Evolutionary conservation across 805 yeast species (phyloP), one percentile per base, ranked within the genome.

Genomic region (Clavispora santaluciae): DNA sequence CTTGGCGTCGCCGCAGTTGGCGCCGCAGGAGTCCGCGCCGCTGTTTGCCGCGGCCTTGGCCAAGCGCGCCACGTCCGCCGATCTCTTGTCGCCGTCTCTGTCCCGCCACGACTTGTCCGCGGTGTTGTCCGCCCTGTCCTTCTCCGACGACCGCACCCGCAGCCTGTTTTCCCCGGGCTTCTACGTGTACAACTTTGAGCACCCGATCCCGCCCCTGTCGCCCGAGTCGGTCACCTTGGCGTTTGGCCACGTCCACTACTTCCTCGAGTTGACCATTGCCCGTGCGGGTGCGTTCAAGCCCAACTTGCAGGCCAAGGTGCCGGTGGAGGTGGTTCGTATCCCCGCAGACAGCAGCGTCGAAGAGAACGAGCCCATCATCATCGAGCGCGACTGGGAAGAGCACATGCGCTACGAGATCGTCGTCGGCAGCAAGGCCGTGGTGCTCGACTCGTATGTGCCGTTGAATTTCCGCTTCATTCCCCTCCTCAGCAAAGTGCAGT

Each of bases 341-440:
- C 90, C 90, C 9, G 72, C 86, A 1, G 89, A 85, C 42, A 77
- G 76, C 28, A 85, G 88, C 30, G 74, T 83, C 18, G 98, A 93
- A 58, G 91, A 86, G 55, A 81, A 84, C 47, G 99, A 93, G 57
- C 98, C 99, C 0, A 91, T 93, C 40, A 86, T 88, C 4, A 88
- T 93, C 26, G 74, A 83, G 21, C 73, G 95, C 44, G 91, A 86
- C 49, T 93, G 99, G 99, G 98, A 91, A 60, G 89, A 86, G 57
- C 87, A 86, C 57, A 63, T 93, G 23, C 81, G 82, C 50, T 93
- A 93, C 57, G 97, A 93, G 55, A 88, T 93, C 33, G 80, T 89
- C 15, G 82, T 93, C 40, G 95, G 95, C 1, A 86, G 96, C 21
- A 93, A 91, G 59, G 82, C 89, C 21, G 79, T 93, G 40, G 81